These are phyloP conservation scores for Kondoa subrosea DNA, from an alignment of 768 basidiomycete genomes.

Conservation along the genomic window DNA sequence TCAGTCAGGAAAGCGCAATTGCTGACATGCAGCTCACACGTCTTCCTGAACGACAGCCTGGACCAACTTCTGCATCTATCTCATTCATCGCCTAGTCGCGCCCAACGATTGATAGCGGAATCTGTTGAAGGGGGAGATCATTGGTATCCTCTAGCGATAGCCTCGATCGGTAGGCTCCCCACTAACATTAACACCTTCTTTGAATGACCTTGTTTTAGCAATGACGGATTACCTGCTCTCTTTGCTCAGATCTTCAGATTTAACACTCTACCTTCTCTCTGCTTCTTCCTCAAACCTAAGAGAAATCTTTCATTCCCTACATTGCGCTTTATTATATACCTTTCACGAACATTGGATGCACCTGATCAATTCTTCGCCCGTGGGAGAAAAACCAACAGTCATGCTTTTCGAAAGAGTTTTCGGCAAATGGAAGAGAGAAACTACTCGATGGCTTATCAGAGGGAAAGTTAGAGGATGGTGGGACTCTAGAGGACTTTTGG, in stretches of 20 bases:
- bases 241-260: not conserved
- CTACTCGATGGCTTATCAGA: conserved; percentile 1
- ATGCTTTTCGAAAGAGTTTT: conserved; percentile 3
- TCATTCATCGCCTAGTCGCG: not conserved
- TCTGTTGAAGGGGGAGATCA: not conserved
- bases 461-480: conserved; percentile 1
- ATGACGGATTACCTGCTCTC: not conserved
- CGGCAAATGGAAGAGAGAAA: not conserved
- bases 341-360: conserved; percentile 4
- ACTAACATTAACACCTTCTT: not conserved
- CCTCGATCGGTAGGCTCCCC: not conserved
- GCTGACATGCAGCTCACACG: not conserved
- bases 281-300: not conserved
- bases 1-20: not conserved
- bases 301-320: not conserved
- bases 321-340: not conserved
- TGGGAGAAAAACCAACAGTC: conserved; percentile 1
- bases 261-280: conserved; percentile 2
- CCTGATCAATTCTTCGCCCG: not conserved
- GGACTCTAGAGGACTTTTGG: not conserved
- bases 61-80: conserved; percentile 1
- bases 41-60: not conserved
- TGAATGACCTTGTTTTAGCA: not conserved
- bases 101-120: not conserved
- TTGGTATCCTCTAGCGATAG: conserved; percentile 4